Base-by-base conservation (phyloP, 768 basidiomycete species). In the Boletus patriciae region DNA sequence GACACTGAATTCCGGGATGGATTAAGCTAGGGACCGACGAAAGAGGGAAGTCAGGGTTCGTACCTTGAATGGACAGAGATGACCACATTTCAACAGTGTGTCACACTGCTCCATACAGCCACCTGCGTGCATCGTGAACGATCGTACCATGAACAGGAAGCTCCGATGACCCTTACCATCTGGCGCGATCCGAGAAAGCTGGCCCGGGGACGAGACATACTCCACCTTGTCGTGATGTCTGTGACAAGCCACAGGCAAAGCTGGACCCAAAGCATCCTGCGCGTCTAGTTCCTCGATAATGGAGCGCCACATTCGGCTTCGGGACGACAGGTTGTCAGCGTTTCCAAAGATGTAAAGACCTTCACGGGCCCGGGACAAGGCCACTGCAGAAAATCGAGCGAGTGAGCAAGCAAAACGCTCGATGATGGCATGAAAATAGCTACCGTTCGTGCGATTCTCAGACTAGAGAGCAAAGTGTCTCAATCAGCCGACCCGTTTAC, bases 341-440 rank as follows among this genome's bases (percentile, higher is more conserved):
- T 90, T 89, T 23, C 90, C 90, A 4, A 92, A 70, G 33, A 92
- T 81, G 63, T 79, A 91, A 2, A 92, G 72, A 6, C 90, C 90
- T 57, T 92, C 83, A 47, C 82, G 80, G 5, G 90, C 89, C 21
- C 90, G 78, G 21, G 88, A 90, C 5, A 92, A 67, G 0, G 90
- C 87, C 41, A 91, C 90, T 78, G 57, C 19, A 21, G 33, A 51
- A 54, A 48, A 36, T 37, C 36, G 11, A 54, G 59, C 34, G 64
- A 47, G 43, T 25, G n/a, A 31, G n/a, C 5, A 1, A 34, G 21
- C 3, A n/a, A 15, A 21, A 11, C 4, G 12, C 27, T 16, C 18
- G 6, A 13, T 12, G 6, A 13, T 12, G 16, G 19, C 8, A 36
- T 6, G 25, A 9, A 34, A 31, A 44, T n/a, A n/a, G n/a, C 46